Evolutionary conservation across 257 asterid species (phyloP).

Genomic region (Przewalskia tangutica): DNA sequence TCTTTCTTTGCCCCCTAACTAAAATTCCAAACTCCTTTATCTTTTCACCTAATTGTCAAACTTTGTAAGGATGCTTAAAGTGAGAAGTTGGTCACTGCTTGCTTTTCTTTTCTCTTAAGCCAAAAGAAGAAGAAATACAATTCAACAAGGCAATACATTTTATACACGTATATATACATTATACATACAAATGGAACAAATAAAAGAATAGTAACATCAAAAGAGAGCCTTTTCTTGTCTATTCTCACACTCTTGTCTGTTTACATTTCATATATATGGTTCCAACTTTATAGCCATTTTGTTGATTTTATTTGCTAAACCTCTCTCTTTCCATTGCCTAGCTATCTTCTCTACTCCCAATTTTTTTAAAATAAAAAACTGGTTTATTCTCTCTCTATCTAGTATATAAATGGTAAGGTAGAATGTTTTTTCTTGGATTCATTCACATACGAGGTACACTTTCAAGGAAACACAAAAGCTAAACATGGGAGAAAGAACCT

Average conservation of each 20-base stretch:
- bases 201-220: slow-evolving; percentile 1
- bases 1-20: neutral
- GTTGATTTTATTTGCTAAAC: neutral
- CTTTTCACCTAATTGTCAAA: slow-evolving; percentile 3
- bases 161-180: neutral
- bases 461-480: neutral
- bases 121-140: neutral
- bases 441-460: neutral
- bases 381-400: neutral
- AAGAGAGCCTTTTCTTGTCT: slow-evolving; percentile 4
- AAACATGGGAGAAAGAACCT: neutral
- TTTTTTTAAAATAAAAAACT: neutral
- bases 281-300: neutral
- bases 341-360: neutral
- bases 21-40: neutral
- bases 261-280: neutral
- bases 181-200: neutral
- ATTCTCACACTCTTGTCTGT: slow-evolving; percentile 12
- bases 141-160: neutral
- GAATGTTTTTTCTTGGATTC: neutral
- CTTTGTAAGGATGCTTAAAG: slow-evolving; percentile 22
- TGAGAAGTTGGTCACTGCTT: slow-evolving; percentile 28
- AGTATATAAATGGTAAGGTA: neutral
- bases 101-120: slow-evolving; percentile 16
- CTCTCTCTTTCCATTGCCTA: neutral